Base-by-base conservation (phyloP, 1,284 basidiomycete species). In the Tremellales sp. region DNA sequence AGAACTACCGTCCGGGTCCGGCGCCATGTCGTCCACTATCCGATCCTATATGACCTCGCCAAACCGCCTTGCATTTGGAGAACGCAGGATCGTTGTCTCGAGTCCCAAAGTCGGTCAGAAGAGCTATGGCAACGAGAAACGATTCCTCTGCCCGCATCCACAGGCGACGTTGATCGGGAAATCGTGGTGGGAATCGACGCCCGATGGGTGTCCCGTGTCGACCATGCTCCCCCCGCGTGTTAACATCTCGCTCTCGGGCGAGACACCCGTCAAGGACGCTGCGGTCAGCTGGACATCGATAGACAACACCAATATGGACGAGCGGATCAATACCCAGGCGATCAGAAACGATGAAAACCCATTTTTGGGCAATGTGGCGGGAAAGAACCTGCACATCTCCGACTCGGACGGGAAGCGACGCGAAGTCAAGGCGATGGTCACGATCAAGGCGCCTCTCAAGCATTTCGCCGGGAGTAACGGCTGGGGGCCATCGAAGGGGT, bases 61-160 rank as follows among this genome's bases (percentile, higher is more conserved):
- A 21, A 95, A 95, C 70, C 82, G 91, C 21, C 79, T 97, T 41
- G 85, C 86, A 1, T 85, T 88, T 60, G 93, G 93, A 39, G 93
- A 97, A 73, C 81, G 91, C 43, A 92, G 88, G 10, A 82, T 97
- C 51, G 86, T 95, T 49, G 87, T 97, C 63, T 91, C 95, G 86
- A 93, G 90, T 21, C 90, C 87, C 68, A 91, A 87, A 66, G 91
- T 97, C 32, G 94, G 90, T 3, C 94, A 97, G 76, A 95, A 97
- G 71, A 91, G 87, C 16, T 97, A 97, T 65, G 92, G 91, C 32
- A 91, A 85, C 10, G 93, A 97, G 73, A 95, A 97, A 73, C 81
- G 93, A 40, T 97, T 97, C 78, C 79, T 97, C 13, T 95, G 92
- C 65, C 94, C 94, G 2, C 93, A 92, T 44, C 93, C 93, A 4